These are phyloP conservation scores for Neckera pumila DNA, from an alignment of 225 moss, liverwort and hornwort species.

Conservation along the genomic window DNA sequence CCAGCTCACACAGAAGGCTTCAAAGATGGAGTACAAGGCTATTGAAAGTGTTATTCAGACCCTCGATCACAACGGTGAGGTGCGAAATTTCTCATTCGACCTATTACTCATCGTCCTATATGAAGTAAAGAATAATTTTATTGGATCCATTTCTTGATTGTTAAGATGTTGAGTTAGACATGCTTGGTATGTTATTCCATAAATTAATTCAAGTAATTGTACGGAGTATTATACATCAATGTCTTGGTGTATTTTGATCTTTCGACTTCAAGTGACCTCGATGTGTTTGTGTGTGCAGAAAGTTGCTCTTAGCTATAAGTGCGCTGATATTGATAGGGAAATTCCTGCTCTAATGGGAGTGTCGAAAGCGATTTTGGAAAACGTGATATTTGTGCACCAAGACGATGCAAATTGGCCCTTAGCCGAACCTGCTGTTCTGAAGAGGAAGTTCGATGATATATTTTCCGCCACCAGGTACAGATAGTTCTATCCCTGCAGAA, in stretches of 20 bases:
- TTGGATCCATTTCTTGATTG: not conserved
- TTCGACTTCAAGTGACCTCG: not conserved
- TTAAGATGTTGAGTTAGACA: not conserved
- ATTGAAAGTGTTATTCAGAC: slow-evolving; percentile 99
- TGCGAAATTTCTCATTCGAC: slow-evolving; percentile 11
- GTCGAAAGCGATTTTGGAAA: slow-evolving; percentile 94
- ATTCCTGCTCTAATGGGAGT: slow-evolving; percentile 99
- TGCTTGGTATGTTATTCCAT: not conserved
- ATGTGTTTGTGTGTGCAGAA: slow-evolving; percentile 53
- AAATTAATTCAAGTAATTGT: not conserved
- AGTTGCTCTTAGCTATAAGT: slow-evolving; percentile 97
- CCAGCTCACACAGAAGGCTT: slow-evolving; percentile 94
- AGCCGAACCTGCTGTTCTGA: slow-evolving; percentile 79
- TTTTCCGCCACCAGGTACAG: slow-evolving; percentile 97
- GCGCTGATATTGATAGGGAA: slow-evolving; percentile 98
- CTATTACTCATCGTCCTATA: not conserved
- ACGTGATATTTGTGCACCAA: slow-evolving; percentile 97
- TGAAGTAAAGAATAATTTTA: not conserved
- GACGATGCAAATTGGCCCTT: slow-evolving; percentile 99
- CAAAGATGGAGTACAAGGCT: slow-evolving; percentile 98
- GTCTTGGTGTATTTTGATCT: not conserved
- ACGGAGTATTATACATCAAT: not conserved
- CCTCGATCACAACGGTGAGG: slow-evolving; percentile 91
- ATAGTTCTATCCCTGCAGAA: slow-evolving; percentile 5
- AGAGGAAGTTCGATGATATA: slow-evolving; percentile 98